Evolutionary conservation across 257 asterid species (phyloP).

Genomic region (Solanum tacnaense): DNA sequence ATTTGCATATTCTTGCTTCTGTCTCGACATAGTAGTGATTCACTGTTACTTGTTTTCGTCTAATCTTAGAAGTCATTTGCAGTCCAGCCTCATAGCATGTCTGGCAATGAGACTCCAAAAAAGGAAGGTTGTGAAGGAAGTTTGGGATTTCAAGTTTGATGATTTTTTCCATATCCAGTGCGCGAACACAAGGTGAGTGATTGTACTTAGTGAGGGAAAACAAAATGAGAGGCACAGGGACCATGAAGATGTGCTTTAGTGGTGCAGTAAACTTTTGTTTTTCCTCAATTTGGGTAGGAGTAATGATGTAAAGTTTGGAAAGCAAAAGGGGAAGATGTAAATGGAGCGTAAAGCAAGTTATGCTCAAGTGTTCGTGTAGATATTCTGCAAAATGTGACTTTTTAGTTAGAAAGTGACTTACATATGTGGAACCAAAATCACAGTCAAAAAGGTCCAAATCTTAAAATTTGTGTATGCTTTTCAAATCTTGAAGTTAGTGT

Average conservation of each 20-base stretch:
- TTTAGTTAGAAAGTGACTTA: constrained; percentile 6
- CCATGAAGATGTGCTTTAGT: constrained; percentile 13
- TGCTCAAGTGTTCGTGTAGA: constrained; percentile 11
- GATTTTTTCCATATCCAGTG: background rate
- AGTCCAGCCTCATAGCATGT: background rate
- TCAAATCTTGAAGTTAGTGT: background rate
- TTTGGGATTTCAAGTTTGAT: background rate
- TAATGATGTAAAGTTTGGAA: constrained; percentile 12
- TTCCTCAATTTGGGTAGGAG: constrained; percentile 14
- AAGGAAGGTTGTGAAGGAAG: background rate
- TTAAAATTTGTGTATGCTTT: background rate
- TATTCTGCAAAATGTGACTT: constrained; percentile 12
- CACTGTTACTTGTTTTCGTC: background rate
- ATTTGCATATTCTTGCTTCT: background rate
- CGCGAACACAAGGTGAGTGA: background rate
- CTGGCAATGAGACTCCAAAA: background rate
- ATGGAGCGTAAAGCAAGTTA: constrained; percentile 10
- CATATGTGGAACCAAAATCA: constrained; percentile 4
- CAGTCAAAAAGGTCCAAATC: constrained; percentile 8
- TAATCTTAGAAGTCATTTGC: background rate
- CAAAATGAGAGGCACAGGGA: constrained; percentile 3
- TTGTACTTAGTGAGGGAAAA: background rate
- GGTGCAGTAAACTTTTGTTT: constrained; percentile 8
- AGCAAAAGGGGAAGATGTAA: constrained; percentile 14
- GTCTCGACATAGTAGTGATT: background rate